Percentiles rank a stretch among this genome's conserved stretches.
phyloP scores from a whole-genome alignment of 495 filamentous ascomycete genomes.

The Annulohypoxylon maeteangense region DNA sequence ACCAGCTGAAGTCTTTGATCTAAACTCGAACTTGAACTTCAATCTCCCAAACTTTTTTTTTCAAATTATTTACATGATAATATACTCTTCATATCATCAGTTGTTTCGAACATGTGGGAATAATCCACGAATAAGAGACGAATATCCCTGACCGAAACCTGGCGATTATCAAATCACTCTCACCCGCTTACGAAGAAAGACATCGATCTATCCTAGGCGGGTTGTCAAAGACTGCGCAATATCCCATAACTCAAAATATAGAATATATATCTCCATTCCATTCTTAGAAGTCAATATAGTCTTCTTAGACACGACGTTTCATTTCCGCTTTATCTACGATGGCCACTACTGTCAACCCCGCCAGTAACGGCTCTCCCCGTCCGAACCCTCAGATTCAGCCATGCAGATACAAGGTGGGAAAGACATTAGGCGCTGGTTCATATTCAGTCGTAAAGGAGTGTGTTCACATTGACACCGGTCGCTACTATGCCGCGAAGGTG shows the following conservation, averaged over 20 bases:
- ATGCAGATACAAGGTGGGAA: conserved; percentile 94
- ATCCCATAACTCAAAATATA: not conserved
- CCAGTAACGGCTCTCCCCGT: conserved; percentile 45
- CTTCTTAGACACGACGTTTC: not conserved
- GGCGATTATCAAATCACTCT: conserved; percentile 23
- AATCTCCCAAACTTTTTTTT: not conserved
- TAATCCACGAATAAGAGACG: conserved; percentile 22
- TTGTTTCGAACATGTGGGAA: conserved; percentile 12
- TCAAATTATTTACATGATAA: not conserved
- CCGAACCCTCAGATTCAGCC: conserved; percentile 62
- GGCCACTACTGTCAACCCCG: conserved; percentile 46
- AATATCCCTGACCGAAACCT: conserved; percentile 17
- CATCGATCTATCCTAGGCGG: not conserved
- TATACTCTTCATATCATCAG: not conserved
- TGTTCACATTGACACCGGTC: conserved; percentile 96
- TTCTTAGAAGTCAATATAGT: not conserved
- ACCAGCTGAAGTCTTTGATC: not conserved
- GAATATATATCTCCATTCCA: not conserved
- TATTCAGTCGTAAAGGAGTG: conserved; percentile 99
- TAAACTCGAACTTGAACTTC: not conserved
- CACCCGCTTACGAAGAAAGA: conserved; percentile 17
- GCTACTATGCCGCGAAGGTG: conserved; percentile 98
- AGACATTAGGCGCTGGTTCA: conserved; percentile 93
- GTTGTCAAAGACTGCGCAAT: not conserved
- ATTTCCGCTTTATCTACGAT: conserved; percentile 37